Conservation (phyloP, 257 asterid species). For the Nemophila menziesii region DNA sequence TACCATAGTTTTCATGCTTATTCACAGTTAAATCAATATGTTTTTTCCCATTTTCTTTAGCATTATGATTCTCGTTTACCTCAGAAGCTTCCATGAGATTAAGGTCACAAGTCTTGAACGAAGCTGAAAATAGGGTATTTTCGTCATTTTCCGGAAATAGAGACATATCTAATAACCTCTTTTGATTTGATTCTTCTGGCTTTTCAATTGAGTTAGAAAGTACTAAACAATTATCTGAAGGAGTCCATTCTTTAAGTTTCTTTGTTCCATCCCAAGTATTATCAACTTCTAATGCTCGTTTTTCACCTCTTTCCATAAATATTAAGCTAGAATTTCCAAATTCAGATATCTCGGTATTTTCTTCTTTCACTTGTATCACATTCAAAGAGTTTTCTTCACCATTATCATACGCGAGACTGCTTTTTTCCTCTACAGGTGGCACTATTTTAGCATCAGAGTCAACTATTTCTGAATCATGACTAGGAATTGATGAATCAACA, state of each 20-base stretch:
- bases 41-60: constrained; percentile 32
- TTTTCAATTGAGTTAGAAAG: constrained; percentile 30
- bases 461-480: constrained; percentile 17
- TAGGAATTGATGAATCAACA: constrained; percentile 28
- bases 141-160: constrained; percentile 37
- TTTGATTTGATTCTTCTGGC: constrained; percentile 34
- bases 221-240: constrained; percentile 28
- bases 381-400: constrained; percentile 14
- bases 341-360: constrained; percentile 26
- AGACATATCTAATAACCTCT: constrained; percentile 32
- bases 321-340: constrained; percentile 28
- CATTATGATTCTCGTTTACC: constrained; percentile 34
- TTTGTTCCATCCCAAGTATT: constrained; percentile 35
- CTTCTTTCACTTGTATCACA: constrained; percentile 25
- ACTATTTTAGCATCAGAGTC: constrained; percentile 21
- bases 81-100: constrained; percentile 68
- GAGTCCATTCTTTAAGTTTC: constrained; percentile 40
- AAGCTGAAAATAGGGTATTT: constrained; percentile 52
- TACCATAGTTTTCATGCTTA: constrained; percentile 29
- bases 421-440: constrained; percentile 22
- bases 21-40: constrained; percentile 61
- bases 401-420: constrained; percentile 14
- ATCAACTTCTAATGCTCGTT: constrained; percentile 34
- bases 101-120: constrained; percentile 82
- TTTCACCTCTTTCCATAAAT: constrained; percentile 41